Evolutionary conservation across 2,329 filamentous ascomycete species (phyloP).

Genomic region (Cryphonectria carpinicola): DNA sequence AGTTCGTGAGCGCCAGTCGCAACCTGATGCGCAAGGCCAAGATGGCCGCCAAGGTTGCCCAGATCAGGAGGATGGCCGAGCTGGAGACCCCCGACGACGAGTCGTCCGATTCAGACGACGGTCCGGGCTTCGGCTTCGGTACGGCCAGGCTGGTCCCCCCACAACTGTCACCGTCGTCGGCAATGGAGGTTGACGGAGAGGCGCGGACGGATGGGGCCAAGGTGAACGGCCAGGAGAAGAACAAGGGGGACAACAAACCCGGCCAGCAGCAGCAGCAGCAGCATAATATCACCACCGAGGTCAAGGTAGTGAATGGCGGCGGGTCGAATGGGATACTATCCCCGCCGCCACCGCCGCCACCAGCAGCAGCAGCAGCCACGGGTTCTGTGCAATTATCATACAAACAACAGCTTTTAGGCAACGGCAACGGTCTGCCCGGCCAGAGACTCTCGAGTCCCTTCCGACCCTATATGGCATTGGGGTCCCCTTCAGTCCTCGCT

Average conservation of each 20-base stretch:
- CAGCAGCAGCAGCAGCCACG: conserved; percentile 4
- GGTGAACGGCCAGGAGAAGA: conserved; percentile 23
- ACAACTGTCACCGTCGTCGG: conserved; percentile 1
- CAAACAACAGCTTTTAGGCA: neutral
- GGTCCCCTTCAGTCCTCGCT: conserved; percentile 1
- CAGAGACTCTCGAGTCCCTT: conserved; percentile 5
- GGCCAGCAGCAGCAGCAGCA: conserved; percentile 29
- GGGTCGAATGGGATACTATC: neutral
- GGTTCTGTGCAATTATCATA: conserved; percentile 5
- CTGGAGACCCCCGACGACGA: conserved; percentile 59
- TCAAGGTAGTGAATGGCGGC: conserved; percentile 28
- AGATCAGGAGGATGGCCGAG: conserved; percentile 64
- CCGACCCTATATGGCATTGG: conserved; percentile 29
- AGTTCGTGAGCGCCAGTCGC: conserved; percentile 76
- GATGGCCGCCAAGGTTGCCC: conserved; percentile 76
- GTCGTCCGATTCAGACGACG: conserved; percentile 40
- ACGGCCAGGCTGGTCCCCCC: conserved; percentile 23
- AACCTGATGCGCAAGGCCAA: conserved; percentile 88
- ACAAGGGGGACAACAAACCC: conserved; percentile 22
- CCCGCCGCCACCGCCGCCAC: conserved; percentile 25
- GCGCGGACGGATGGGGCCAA: conserved; percentile 1
- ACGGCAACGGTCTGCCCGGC: conserved; percentile 8
- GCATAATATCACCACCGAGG: conserved; percentile 31
- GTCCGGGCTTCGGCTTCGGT: conserved; percentile 30
- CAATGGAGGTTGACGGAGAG: neutral